Percentiles rank a stretch among this genome's conserved stretches.
Conservation (phyloP, 768 basidiomycete species). For the Grammothele lineata region DNA sequence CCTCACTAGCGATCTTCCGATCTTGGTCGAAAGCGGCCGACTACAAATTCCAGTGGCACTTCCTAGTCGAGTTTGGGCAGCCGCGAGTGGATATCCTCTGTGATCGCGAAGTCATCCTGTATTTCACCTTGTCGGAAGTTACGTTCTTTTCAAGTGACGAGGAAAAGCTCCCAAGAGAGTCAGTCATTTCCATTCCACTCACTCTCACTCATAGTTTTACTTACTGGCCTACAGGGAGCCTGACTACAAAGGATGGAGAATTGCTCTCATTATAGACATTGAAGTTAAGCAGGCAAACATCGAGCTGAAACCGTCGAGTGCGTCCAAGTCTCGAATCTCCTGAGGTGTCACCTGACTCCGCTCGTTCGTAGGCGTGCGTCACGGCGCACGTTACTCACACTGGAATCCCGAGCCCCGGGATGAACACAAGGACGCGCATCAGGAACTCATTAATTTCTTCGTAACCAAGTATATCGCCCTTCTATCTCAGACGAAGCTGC, state of each 20-base stretch:
- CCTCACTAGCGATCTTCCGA: background rate
- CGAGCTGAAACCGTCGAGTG: no score
- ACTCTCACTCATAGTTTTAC: no score
- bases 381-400: no score
- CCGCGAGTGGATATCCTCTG: constrained; percentile 20
- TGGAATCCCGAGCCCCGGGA: no score
- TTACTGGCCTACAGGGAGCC: background rate
- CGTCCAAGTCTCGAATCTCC: no score
- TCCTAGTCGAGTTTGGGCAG: constrained; percentile 21
- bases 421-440: background rate
- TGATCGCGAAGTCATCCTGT: constrained; percentile 19
- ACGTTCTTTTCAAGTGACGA: constrained; percentile 5
- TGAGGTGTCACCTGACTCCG: no score
- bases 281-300: no score
- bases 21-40: background rate
- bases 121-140: constrained; percentile 19
- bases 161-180: background rate
- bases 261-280: constrained; percentile 24
- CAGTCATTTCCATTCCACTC: background rate
- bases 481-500: background rate
- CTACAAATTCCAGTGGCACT: constrained; percentile 5
- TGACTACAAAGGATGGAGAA: constrained; percentile 18
- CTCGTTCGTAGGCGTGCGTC: background rate
- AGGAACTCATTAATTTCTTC: background rate
- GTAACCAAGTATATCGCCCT: background rate